Evolutionary conservation across 2,329 filamentous ascomycete species (phyloP).

Genomic region (Scytalidium lignicola): DNA sequence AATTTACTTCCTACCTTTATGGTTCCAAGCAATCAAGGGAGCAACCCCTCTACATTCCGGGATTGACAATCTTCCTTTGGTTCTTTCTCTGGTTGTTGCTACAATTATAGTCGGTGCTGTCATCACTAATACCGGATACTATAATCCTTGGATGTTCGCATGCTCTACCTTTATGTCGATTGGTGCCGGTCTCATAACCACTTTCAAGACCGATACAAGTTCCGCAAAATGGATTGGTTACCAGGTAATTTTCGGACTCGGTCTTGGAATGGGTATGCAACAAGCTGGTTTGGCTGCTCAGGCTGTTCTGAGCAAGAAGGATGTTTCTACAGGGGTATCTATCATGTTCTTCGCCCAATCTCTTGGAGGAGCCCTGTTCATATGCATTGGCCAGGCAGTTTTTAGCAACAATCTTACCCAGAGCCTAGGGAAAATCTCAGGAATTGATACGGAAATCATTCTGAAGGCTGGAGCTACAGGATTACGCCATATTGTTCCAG

Average conservation of each 20-base stretch:
- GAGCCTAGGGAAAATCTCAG: background rate
- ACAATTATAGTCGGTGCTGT: slow-evolving; percentile 25
- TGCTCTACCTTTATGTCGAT: slow-evolving; percentile 11
- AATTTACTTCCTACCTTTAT: slow-evolving; percentile 37
- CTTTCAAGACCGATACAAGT: slow-evolving; percentile 7
- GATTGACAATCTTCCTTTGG: slow-evolving; percentile 24
- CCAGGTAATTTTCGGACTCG: slow-evolving; percentile 20
- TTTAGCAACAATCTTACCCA: slow-evolving; percentile 23
- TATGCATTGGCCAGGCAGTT: slow-evolving; percentile 22
- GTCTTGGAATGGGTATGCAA: slow-evolving; percentile 21
- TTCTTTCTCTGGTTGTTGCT: slow-evolving; percentile 23
- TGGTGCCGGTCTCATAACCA: slow-evolving; percentile 12
- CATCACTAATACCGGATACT: slow-evolving; percentile 23
- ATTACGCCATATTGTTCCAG: slow-evolving; percentile 38
- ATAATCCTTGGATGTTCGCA: slow-evolving; percentile 36
- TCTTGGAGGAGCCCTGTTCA: slow-evolving; percentile 20
- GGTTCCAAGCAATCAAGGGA: slow-evolving; percentile 38
- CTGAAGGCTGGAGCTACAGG: slow-evolving; percentile 42
- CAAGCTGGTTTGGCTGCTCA: slow-evolving; percentile 17
- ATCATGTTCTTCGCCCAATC: slow-evolving; percentile 20
- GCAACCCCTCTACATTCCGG: slow-evolving; percentile 32
- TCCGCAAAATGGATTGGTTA: slow-evolving; percentile 30
- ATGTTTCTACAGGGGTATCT: slow-evolving; percentile 20
- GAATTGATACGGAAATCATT: slow-evolving; percentile 3
- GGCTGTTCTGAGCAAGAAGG: slow-evolving; percentile 16